phyloP scores from a whole-genome alignment of 306 rosid species.

The Sesbania bispinosa region DNA sequence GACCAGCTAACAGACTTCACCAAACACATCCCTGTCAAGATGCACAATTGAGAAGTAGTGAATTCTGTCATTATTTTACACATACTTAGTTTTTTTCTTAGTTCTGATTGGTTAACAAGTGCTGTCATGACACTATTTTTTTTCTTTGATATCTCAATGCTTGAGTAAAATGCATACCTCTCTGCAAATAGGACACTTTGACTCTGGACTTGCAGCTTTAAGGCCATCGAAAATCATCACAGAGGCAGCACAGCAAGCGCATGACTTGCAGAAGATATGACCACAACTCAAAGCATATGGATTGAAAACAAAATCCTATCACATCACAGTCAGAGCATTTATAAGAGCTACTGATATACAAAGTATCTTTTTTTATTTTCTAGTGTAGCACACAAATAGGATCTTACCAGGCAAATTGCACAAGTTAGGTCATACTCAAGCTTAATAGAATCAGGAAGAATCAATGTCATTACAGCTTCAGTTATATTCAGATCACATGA shows the following conservation, averaged over 20 bases:
- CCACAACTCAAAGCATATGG: conserved; percentile 91
- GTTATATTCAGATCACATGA: conserved; percentile 46
- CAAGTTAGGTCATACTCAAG: conserved; percentile 75
- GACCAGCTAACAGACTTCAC: too few relatives aligned
- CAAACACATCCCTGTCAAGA: too few relatives aligned
- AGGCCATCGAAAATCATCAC: conserved; percentile 76
- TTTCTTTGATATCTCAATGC: background rate
- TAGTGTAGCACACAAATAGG: conserved; percentile 3
- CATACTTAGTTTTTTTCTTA: background rate
- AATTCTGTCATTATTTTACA: background rate
- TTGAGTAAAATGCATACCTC: conserved; percentile 53
- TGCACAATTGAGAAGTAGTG: background rate
- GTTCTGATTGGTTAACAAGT: background rate
- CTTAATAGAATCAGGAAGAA: conserved; percentile 65
- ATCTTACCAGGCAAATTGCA: conserved; percentile 88
- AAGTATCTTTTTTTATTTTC: background rate
- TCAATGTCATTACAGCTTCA: conserved; percentile 54
- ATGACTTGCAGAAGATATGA: conserved; percentile 87
- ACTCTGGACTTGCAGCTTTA: conserved; percentile 54
- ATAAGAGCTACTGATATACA: conserved; percentile 4
- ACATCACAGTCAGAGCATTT: conserved; percentile 21
- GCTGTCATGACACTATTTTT: background rate
- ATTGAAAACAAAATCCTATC: conserved; percentile 67
- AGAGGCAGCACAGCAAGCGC: conserved; percentile 88
- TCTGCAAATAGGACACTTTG: conserved; percentile 91